Percentiles rank a stretch among this genome's conserved stretches.
Evolutionary conservation across 257 asterid species (phyloP).

Genomic region (Nicotiana attenuata): DNA sequence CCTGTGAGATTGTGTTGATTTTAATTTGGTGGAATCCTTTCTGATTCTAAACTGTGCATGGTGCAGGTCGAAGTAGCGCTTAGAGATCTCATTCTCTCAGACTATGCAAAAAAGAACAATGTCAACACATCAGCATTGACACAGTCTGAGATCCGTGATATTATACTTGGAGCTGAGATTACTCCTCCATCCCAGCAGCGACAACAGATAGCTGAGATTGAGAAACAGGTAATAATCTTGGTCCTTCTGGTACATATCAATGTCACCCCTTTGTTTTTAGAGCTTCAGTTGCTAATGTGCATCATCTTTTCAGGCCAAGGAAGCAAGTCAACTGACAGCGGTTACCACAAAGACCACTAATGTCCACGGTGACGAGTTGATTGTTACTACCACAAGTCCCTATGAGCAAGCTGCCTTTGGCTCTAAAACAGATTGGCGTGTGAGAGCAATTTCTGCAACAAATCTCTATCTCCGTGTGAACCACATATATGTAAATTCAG

Average conservation of each 20-base stretch:
- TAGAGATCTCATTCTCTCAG: constrained; percentile 91
- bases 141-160: constrained; percentile 96
- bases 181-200: constrained; percentile 99
- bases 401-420: constrained; percentile 84
- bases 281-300: background rate
- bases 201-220: constrained; percentile 94
- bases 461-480: constrained; percentile 94
- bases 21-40: background rate
- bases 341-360: constrained; percentile 93
- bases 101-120: constrained; percentile 96
- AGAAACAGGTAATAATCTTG: constrained; percentile 63
- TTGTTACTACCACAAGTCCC: constrained; percentile 94
- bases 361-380: constrained; percentile 89
- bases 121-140: constrained; percentile 95
- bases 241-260: background rate
- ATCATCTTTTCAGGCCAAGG: constrained; percentile 60
- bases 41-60: background rate
- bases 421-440: constrained; percentile 99
- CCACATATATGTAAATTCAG: constrained; percentile 95
- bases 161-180: constrained; percentile 96
- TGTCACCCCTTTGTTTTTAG: background rate
- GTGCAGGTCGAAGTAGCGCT: constrained; percentile 94
- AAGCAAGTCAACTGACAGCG: constrained; percentile 91
- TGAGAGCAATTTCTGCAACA: constrained; percentile 96
- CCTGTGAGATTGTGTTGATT: background rate